Percentiles rank a stretch among this genome's conserved stretches.
Conservation (phyloP, 2,329 filamentous ascomycete genomes). For the Fusarium begoniae region DNA sequence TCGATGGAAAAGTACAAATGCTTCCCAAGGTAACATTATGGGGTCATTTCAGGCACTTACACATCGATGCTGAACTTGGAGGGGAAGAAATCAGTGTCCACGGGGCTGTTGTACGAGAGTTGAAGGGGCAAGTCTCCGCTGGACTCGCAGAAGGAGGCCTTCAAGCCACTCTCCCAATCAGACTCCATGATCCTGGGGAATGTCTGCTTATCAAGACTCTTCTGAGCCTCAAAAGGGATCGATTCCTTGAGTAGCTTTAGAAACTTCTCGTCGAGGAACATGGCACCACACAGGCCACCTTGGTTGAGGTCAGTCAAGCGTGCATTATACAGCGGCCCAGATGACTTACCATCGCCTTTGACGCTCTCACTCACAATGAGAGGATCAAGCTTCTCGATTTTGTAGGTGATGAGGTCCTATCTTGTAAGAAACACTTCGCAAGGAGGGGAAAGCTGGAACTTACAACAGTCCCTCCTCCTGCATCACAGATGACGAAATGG, state of each 20-base stretch:
- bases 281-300: conserved; percentile 53
- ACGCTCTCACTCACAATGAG: conserved; percentile 50
- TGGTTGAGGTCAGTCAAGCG: background rate
- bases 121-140: conserved; percentile 9
- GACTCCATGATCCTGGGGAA: conserved; percentile 33
- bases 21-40: background rate
- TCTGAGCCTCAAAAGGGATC: conserved; percentile 28
- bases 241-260: conserved; percentile 37
- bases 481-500: conserved; percentile 50
- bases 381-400: conserved; percentile 37
- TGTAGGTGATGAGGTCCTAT: conserved; percentile 54
- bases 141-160: conserved; percentile 33
- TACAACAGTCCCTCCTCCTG: conserved; percentile 51
- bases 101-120: background rate
- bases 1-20: too few species aligned
- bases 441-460: background rate
- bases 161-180: conserved; percentile 46
- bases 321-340: background rate
- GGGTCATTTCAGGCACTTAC: background rate
- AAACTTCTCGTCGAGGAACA: conserved; percentile 55
- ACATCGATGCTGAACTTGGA: conserved; percentile 5
- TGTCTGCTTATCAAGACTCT: background rate
- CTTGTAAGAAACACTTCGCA: background rate
- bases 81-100: background rate
- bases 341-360: conserved; percentile 47